These are phyloP conservation scores for Aspergillus ostianus DNA, from an alignment of 495 filamentous ascomycete species.

Conservation along the genomic window DNA sequence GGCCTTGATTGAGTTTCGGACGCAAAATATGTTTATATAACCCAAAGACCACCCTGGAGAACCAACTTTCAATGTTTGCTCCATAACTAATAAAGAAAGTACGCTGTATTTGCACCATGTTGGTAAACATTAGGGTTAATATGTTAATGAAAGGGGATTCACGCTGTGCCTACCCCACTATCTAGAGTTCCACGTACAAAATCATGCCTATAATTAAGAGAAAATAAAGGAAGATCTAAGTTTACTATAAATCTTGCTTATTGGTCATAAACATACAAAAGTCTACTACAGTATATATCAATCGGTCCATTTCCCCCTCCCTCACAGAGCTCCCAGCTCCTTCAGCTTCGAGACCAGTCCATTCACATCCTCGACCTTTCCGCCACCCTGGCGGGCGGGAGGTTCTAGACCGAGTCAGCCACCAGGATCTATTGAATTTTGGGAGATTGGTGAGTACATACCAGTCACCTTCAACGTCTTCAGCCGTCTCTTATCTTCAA, in stretches of 20 bases:
- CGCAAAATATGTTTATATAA: no score
- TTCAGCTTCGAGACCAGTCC: constrained; percentile 89
- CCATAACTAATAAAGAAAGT: no score
- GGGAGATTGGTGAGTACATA: constrained; percentile 41
- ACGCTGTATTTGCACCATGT: no score
- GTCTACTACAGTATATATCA: constrained; percentile 1
- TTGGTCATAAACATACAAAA: constrained; percentile 17
- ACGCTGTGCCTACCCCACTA: no score
- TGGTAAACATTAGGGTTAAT: no score
- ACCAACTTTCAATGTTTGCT: no score
- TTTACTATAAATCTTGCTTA: neutral
- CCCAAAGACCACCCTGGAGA: no score
- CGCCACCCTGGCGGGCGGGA: constrained; percentile 82
- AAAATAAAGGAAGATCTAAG: neutral
- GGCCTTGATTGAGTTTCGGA: constrained; percentile 16
- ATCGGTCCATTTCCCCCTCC: neutral
- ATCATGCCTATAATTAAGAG: no score
- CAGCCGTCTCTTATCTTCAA: constrained; percentile 69
- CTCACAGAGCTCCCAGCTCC: constrained; percentile 87
- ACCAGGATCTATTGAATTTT: neutral
- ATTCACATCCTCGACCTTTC: constrained; percentile 96
- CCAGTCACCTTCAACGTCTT: constrained; percentile 85
- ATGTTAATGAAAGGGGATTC: no score
- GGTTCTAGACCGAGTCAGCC: constrained; percentile 63
- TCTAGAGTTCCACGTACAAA: no score